These are phyloP conservation scores for Saussurea involucrata DNA, from an alignment of 129 eudicot species.

Conservation along the genomic window DNA sequence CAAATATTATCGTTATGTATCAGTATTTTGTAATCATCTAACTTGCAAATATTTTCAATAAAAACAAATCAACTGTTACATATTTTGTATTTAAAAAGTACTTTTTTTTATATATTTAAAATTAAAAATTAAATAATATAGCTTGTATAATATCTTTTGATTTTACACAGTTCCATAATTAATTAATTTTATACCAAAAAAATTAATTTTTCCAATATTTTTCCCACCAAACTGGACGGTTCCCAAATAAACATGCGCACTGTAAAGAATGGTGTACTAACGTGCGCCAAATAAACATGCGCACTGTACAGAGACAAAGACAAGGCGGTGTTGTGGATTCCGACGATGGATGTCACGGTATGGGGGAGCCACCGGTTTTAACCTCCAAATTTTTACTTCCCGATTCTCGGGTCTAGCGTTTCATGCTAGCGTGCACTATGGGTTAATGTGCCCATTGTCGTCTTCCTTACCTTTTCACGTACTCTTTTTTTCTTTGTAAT, in stretches of 20 bases:
- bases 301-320: slow-evolving; percentile 6
- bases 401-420: slow-evolving; percentile 24
- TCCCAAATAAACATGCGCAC: not conserved
- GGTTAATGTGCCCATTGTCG: slow-evolving; percentile 22
- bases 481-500: not conserved
- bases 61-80: not conserved
- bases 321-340: slow-evolving; percentile 20
- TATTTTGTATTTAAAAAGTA: too few relatives aligned
- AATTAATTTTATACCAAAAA: too few relatives aligned
- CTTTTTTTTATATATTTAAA: too few relatives aligned
- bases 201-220: too few relatives aligned
- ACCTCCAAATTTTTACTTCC: slow-evolving; percentile 11
- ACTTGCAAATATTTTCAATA: not conserved
- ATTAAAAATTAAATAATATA: not conserved
- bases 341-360: slow-evolving; percentile 17
- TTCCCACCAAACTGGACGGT: too few relatives aligned
- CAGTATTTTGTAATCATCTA: not conserved
- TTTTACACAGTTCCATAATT: not conserved
- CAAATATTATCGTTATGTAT: not conserved
- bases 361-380: slow-evolving; percentile 17
- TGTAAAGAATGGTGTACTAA: not conserved
- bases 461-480: slow-evolving; percentile 20
- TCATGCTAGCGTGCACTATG: slow-evolving; percentile 17
- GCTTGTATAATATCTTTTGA: not conserved
- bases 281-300: slow-evolving; percentile 8